Percentiles rank a stretch among this genome's conserved stretches.
Evolutionary conservation across 805 yeast genomes (phyloP).

Genomic region (Martiniozyma abietophila): DNA sequence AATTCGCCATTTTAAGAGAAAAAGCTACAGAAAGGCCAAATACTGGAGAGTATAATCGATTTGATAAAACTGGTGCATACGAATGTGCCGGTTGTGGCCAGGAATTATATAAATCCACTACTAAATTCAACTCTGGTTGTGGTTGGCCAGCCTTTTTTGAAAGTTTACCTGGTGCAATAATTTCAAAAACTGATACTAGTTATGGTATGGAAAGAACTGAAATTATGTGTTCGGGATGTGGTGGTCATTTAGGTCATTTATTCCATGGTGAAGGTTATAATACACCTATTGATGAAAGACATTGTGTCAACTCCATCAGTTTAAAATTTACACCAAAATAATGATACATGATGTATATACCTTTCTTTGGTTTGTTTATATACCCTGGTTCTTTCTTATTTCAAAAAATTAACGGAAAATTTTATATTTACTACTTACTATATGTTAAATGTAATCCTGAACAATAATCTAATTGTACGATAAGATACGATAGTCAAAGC

Average conservation of each 20-base stretch:
- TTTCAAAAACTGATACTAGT: conserved; percentile 47
- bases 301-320: conserved; percentile 85
- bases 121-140: conserved; percentile 86
- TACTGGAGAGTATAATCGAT: conserved; percentile 50
- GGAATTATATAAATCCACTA: conserved; percentile 68
- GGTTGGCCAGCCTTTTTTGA: conserved; percentile 98
- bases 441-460: too few species aligned
- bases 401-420: neutral
- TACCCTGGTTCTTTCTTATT: neutral
- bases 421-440: neutral
- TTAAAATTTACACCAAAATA: conserved; percentile 42
- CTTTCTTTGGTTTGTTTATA: neutral
- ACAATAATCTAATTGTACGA: too few species aligned
- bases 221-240: conserved; percentile 81
- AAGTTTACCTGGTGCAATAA: conserved; percentile 75
- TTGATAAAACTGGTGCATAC: conserved; percentile 53
- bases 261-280: conserved; percentile 87
- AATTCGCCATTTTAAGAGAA: conserved; percentile 67
- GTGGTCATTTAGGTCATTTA: conserved; percentile 93
- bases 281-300: conserved; percentile 85
- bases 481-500: too few species aligned
- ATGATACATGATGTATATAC: neutral
- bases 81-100: conserved; percentile 77
- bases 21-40: conserved; percentile 64
- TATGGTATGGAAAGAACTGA: conserved; percentile 82